These are phyloP conservation scores for Starmera caribaea DNA, from an alignment of 805 yeast genomes.

Conservation along the genomic window DNA sequence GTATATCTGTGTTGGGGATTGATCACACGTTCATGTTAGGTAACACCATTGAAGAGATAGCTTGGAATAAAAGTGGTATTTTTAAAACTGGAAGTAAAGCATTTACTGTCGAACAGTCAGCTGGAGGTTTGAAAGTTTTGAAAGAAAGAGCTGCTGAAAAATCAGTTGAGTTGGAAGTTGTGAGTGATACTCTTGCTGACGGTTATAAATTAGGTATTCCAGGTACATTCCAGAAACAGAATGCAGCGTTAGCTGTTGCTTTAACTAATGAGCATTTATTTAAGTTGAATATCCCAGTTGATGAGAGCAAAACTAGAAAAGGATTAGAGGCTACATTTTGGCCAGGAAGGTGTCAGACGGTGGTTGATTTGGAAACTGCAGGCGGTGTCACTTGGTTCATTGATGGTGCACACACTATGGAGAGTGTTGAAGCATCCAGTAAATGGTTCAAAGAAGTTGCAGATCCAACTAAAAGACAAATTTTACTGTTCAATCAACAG, in stretches of 20 bases:
- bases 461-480: constrained; percentile 21
- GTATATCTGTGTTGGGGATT: constrained; percentile 78
- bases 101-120: constrained; percentile 50
- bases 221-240: constrained; percentile 76
- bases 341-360: constrained; percentile 94
- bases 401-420: constrained; percentile 95
- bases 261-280: constrained; percentile 54
- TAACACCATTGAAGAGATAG: constrained; percentile 75
- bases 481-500: constrained; percentile 88
- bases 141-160: constrained; percentile 62
- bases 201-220: constrained; percentile 51
- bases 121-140: constrained; percentile 45
- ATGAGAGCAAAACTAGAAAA: constrained; percentile 13
- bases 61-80: constrained; percentile 96
- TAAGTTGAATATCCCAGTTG: constrained; percentile 33
- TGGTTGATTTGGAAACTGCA: constrained; percentile 22
- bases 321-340: constrained; percentile 69
- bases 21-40: constrained; percentile 83
- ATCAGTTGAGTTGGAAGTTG: constrained; percentile 39
- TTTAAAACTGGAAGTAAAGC: constrained; percentile 65
- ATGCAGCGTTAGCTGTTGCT: constrained; percentile 82
- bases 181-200: constrained; percentile 27
- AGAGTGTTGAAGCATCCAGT: constrained; percentile 75
- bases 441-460: constrained; percentile 58
- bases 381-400: constrained; percentile 60